These are phyloP conservation scores for Setomelanomma holmii DNA, from an alignment of 2,329 filamentous ascomycete species.

Conservation along the genomic window DNA sequence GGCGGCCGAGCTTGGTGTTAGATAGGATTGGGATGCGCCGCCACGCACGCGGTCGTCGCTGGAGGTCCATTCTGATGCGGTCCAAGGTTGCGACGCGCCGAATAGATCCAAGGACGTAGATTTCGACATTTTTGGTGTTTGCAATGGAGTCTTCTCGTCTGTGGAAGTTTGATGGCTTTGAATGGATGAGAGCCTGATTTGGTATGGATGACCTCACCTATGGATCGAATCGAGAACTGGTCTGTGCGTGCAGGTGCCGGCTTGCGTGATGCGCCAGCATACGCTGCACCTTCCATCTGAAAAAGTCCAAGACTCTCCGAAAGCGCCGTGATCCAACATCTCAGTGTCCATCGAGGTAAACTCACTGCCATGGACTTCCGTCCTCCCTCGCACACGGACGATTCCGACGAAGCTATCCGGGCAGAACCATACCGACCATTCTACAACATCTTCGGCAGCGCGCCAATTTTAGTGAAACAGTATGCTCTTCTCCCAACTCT, in stretches of 20 bases:
- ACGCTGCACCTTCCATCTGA: too few species aligned
- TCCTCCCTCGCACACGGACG: conserved; percentile 30
- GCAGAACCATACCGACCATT: conserved; percentile 58
- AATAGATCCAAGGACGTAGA: conserved; percentile 26
- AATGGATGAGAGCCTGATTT: too few species aligned
- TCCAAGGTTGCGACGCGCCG: conserved; percentile 58
- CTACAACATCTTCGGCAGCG: conserved; percentile 57
- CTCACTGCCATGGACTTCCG: conserved; percentile 42
- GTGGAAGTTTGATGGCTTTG: too few species aligned
- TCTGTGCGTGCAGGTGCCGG: conserved; percentile 16
- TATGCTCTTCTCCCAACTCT: too few species aligned
- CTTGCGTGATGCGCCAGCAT: too few species aligned
- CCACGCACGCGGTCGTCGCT: conserved; percentile 81
- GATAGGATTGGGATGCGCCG: conserved; percentile 67
- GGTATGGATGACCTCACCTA: conserved; percentile 21
- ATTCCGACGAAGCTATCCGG: conserved; percentile 39
- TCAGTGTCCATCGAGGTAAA: too few species aligned
- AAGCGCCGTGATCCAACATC: too few species aligned
- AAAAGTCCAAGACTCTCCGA: too few species aligned
- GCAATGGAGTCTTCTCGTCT: not conserved
- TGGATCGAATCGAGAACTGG: not conserved
- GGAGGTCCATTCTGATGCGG: conserved; percentile 67
- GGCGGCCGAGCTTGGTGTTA: too few species aligned
- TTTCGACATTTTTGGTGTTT: conserved; percentile 2
- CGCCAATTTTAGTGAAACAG: conserved; percentile 57